Conservation (phyloP, 129 eudicot species). For the Flaveria ramosissima region DNA sequence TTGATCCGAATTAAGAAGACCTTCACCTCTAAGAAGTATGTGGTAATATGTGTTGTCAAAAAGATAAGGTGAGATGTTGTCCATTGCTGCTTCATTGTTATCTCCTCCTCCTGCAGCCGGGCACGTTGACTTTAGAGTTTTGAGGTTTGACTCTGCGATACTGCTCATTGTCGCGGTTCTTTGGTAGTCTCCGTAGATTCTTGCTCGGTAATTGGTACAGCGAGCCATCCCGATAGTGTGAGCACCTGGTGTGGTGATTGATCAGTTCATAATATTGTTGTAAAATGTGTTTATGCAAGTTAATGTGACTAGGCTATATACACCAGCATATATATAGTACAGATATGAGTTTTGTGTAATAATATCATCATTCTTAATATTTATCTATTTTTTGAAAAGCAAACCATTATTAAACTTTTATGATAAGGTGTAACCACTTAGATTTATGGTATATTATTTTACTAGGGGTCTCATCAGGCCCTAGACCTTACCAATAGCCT, state of each 20-base stretch:
- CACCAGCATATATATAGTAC: neutral
- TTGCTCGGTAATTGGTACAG: conserved; percentile 65
- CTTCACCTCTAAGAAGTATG: conserved; percentile 61
- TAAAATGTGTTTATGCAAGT: neutral
- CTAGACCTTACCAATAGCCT: no score
- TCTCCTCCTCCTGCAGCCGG: conserved; percentile 60
- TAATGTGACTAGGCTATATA: neutral
- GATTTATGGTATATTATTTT: no score
- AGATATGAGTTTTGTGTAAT: neutral
- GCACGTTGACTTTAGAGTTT: conserved; percentile 52
- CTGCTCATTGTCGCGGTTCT: conserved; percentile 48
- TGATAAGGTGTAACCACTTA: no score
- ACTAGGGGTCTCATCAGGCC: no score
- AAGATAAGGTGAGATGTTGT: conserved; percentile 58
- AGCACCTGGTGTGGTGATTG: conserved; percentile 54
- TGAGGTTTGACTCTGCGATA: conserved; percentile 47
- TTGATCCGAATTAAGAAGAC: conserved; percentile 82
- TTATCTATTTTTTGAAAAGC: no score
- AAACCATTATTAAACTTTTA: no score
- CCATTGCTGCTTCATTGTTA: conserved; percentile 64
- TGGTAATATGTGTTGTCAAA: conserved; percentile 85
- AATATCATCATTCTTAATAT: neutral
- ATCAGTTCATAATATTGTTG: neutral
- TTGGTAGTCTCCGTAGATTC: conserved; percentile 76
- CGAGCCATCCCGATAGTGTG: conserved; percentile 94